Base-by-base conservation (phyloP, 2,329 filamentous ascomycete genomes). In the Stemphylium lycopersici region DNA sequence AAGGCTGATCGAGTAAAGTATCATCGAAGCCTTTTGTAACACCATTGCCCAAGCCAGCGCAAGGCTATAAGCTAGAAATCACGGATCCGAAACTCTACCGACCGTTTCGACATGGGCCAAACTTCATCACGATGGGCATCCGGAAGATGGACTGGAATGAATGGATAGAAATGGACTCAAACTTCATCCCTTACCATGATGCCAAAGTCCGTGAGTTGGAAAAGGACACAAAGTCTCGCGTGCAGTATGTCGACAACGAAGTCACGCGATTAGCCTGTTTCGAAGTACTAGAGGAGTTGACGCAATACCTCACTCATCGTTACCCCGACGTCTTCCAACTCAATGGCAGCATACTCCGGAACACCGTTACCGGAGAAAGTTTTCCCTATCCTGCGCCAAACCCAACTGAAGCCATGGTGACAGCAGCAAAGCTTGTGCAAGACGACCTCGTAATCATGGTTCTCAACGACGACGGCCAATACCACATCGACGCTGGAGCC, bases 111-210 rank as follows among this genome's bases (percentile, higher is more conserved):
- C 24, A 38, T 44, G 39, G 40, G 1, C 32, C 22, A 3, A 38
- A 44, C 10, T 45, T 50, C 10, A 29, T 50, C 2, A 37, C 32
- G 3, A 44, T 44, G 32, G 38, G 39, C 2, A 50, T 43, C 15
- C 15, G 39, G 7, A 50, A 44, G 13, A 42, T 48, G 46, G 31
- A 48, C 20, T 48, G 29, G 46, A n/a, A 48, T 22, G 29, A 48
- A 12, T 48, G 46, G 46, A 48, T 48, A 26, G 46, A 48, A 11
- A 50, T 50, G 39, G 32, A 50, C 15, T 50, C 39, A 15, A 50
- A 50, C n/a, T 44, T 31, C 5, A 32, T 37, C 8, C 39, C 39
- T 29, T 43, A 50, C 3, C 47, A 50, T 6, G 34, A 55, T 1
- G 47, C 18, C 24, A 34, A 52, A 36, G 31, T 43, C 20, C 12